phyloP scores from a whole-genome alignment of 2,329 filamentous ascomycete species.

The Ilyonectria sp. region DNA sequence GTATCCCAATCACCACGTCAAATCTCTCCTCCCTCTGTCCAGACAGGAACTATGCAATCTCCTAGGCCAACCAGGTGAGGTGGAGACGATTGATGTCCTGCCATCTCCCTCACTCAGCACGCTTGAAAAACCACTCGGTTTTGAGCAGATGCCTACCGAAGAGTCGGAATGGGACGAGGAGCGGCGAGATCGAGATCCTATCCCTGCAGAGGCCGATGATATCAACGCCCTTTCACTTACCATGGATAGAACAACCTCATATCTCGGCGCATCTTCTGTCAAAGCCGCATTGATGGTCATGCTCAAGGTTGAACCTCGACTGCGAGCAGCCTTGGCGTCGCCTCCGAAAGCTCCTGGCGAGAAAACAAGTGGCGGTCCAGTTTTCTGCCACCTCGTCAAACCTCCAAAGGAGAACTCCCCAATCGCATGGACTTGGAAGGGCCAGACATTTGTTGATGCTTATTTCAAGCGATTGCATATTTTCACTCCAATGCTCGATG shows the following conservation, averaged over 20 bases:
- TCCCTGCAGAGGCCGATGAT: conserved; percentile 32
- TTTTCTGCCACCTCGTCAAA: conserved; percentile 59
- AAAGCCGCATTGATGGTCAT: conserved; percentile 83
- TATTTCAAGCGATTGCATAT: conserved; percentile 82
- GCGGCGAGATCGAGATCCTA: conserved; percentile 1
- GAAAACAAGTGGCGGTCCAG: conserved; percentile 62
- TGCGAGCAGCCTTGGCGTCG: conserved; percentile 61
- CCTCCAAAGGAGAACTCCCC: conserved; percentile 63
- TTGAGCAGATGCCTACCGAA: conserved; percentile 16
- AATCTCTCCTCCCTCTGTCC: conserved; percentile 17
- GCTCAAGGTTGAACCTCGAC: conserved; percentile 66
- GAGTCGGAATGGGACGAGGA: conserved; percentile 24
- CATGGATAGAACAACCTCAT: conserved; percentile 72
- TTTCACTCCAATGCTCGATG: conserved; percentile 81
- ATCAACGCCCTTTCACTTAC: conserved; percentile 71
- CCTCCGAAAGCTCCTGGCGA: conserved; percentile 62
- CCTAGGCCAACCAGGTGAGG: not conserved
- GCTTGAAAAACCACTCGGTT: not conserved
- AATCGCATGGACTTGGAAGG: conserved; percentile 73
- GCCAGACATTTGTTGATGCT: conserved; percentile 78
- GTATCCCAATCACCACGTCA: conserved; percentile 6
- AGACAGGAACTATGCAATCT: conserved; percentile 8
- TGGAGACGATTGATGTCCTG: not conserved
- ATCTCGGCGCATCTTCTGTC: conserved; percentile 81
- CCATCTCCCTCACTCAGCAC: conserved; percentile 8